These are phyloP conservation scores for Spirogloea muscicola DNA, from an alignment of 139 green algal genomes.

Conservation along the genomic window DNA sequence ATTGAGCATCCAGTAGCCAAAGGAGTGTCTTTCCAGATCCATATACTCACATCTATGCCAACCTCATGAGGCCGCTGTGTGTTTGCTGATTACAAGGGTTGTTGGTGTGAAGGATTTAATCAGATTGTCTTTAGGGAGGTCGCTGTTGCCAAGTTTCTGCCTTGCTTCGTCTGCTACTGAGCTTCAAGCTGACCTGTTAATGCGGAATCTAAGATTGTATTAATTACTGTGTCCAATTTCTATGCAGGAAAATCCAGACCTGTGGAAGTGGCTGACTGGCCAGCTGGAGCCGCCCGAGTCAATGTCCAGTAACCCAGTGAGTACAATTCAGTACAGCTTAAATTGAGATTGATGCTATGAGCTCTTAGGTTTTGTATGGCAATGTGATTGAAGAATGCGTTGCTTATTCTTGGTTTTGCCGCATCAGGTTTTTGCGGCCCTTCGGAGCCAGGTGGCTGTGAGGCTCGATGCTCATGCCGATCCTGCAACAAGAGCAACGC, in stretches of 20 bases:
- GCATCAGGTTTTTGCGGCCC: conserved; percentile 8
- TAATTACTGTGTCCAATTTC: not conserved
- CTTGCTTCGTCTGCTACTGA: too few relatives aligned
- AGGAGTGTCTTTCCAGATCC: too few relatives aligned
- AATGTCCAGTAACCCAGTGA: conserved; percentile 23
- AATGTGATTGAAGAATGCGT: not conserved
- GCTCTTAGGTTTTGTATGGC: not conserved
- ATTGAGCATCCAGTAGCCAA: too few relatives aligned
- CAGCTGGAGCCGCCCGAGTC: conserved; percentile 24
- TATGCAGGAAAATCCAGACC: conserved; percentile 46
- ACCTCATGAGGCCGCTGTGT: too few relatives aligned
- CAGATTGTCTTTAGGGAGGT: too few relatives aligned
- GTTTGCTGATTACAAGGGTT: too few relatives aligned
- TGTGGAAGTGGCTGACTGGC: conserved; percentile 49
- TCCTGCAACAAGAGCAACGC: conserved; percentile 19
- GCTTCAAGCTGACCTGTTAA: not conserved
- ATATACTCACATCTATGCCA: too few relatives aligned
- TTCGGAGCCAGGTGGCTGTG: conserved; percentile 15
- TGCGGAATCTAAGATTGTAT: not conserved
- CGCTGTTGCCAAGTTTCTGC: too few relatives aligned
- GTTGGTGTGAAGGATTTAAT: too few relatives aligned
- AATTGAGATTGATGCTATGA: not conserved
- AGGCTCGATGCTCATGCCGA: conserved; percentile 4
- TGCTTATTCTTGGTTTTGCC: not conserved
- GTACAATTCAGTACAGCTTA: not conserved